These are phyloP conservation scores for Aspergillus indologenus DNA, from an alignment of 495 filamentous ascomycete genomes.

Conservation along the genomic window DNA sequence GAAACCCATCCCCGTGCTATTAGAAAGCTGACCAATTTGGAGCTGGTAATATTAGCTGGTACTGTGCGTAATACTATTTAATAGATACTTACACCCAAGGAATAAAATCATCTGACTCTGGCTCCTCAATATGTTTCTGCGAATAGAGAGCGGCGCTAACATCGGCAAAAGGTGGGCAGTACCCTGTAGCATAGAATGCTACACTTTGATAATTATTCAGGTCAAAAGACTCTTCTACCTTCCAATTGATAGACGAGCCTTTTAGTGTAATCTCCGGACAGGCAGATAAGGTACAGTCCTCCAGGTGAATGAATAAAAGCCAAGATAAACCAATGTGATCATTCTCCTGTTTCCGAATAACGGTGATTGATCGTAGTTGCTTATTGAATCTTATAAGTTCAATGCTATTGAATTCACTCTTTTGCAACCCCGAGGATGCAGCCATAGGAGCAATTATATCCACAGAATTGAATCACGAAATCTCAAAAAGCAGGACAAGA, in stretches of 20 bases:
- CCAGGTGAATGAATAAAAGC: background rate
- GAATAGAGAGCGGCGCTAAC: background rate
- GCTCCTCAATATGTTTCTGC: background rate
- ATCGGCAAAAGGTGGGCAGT: background rate
- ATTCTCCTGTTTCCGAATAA: background rate
- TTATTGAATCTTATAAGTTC: slow-evolving; percentile 1
- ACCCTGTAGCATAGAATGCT: background rate
- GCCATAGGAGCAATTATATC: background rate
- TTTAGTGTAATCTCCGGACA: background rate
- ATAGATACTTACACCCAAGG: slow-evolving; percentile 1
- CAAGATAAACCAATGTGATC: background rate
- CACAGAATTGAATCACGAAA: too few species aligned
- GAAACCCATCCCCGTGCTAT: background rate
- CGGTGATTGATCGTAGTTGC: background rate
- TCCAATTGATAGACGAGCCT: slow-evolving; percentile 1
- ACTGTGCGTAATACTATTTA: background rate
- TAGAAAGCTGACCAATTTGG: slow-evolving; percentile 4
- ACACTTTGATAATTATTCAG: background rate
- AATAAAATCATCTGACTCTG: slow-evolving; percentile 2
- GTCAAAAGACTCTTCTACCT: background rate
- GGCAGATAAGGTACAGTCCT: slow-evolving; percentile 2
- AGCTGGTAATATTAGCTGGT: slow-evolving; percentile 3
- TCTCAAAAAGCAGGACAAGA: too few species aligned
- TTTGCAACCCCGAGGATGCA: background rate
- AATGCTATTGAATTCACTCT: slow-evolving; percentile 1